These are phyloP conservation scores for Petasospora rhodanensis DNA, from an alignment of 1,139 yeast genomes.

Conservation along the genomic window DNA sequence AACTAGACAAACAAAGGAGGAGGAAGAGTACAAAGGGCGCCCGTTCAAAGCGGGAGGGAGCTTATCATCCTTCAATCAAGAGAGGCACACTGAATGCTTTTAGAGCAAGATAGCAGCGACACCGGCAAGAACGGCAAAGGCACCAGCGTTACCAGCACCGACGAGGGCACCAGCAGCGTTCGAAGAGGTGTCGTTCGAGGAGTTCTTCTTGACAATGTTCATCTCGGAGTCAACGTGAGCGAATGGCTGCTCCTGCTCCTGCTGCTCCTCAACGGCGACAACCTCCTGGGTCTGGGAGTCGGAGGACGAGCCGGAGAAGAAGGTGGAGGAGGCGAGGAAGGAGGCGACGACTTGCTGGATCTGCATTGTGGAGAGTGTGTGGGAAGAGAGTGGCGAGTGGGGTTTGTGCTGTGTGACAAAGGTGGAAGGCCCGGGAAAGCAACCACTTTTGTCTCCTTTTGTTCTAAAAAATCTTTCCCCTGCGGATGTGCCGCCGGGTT, in stretches of 20 bases:
- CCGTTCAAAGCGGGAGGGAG: too few relatives aligned
- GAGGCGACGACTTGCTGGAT: constrained; percentile 27
- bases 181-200: constrained; percentile 23
- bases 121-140: constrained; percentile 23
- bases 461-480: too few relatives aligned
- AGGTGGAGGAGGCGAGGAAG: constrained; percentile 22
- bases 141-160: constrained; percentile 17
- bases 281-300: constrained; percentile 11
- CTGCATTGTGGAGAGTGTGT: constrained; percentile 20
- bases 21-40: too few relatives aligned
- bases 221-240: constrained; percentile 16
- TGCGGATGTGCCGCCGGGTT: too few relatives aligned
- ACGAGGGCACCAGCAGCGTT: constrained; percentile 20
- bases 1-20: too few relatives aligned
- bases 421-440: too few relatives aligned
- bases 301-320: constrained; percentile 13
- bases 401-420: too few relatives aligned
- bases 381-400: too few relatives aligned
- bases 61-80: too few relatives aligned
- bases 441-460: too few relatives aligned
- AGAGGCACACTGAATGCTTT: constrained; percentile 1
- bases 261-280: constrained; percentile 12
- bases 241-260: constrained; percentile 13
- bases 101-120: constrained; percentile 25
- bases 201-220: constrained; percentile 11